These are phyloP conservation scores for Penicillium fimorum DNA, from an alignment of 495 filamentous ascomycete species.

Conservation along the genomic window DNA sequence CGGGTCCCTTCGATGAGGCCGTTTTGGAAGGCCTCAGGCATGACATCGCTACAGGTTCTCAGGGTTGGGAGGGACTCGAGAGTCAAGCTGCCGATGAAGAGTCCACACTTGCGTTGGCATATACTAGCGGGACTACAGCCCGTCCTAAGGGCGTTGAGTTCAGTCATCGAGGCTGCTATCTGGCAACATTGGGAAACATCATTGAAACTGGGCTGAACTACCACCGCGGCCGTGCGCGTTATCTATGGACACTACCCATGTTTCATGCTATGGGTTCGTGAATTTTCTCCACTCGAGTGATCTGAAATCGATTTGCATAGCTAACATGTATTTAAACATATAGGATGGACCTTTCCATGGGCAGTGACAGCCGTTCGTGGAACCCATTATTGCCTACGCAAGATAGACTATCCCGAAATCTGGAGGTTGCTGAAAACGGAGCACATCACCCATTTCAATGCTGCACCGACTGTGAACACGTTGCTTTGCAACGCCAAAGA, in stretches of 20 bases:
- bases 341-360: slow-evolving; percentile 81
- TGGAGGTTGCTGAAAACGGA: slow-evolving; percentile 85
- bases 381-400: slow-evolving; percentile 91
- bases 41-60: slow-evolving; percentile 58
- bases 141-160: slow-evolving; percentile 91
- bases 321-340: slow-evolving; percentile 5
- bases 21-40: slow-evolving; percentile 74
- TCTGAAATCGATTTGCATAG: not conserved
- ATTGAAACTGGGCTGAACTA: slow-evolving; percentile 84
- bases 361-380: slow-evolving; percentile 86
- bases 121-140: slow-evolving; percentile 92
- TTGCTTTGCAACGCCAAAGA: slow-evolving; percentile 75
- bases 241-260: slow-evolving; percentile 93
- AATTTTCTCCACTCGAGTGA: not conserved
- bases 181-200: slow-evolving; percentile 80
- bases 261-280: slow-evolving; percentile 82
- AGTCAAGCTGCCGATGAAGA: slow-evolving; percentile 71
- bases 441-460: slow-evolving; percentile 89
- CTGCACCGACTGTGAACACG: slow-evolving; percentile 95
- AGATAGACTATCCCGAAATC: slow-evolving; percentile 91
- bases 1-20: slow-evolving; percentile 79
- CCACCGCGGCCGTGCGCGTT: slow-evolving; percentile 64
- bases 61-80: slow-evolving; percentile 77
- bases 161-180: slow-evolving; percentile 82
- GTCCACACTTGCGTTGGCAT: slow-evolving; percentile 76